Evolutionary conservation across 768 basidiomycete genomes (phyloP), one percentile per base, ranked within the genome.

Genomic region (Xerocomellus intermedius): DNA sequence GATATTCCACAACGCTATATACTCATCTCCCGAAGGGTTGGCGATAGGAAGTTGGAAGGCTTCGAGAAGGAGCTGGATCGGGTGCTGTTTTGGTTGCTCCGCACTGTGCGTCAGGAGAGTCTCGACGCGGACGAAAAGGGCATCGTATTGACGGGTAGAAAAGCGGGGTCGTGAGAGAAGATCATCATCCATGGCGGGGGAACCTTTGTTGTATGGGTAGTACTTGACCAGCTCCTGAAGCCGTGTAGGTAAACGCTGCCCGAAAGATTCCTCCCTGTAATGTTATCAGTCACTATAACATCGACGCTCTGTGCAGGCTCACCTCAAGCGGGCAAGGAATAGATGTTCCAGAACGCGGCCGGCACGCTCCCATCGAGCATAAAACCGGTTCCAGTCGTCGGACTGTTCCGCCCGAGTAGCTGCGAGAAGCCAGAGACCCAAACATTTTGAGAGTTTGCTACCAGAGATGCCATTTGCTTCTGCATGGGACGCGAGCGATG

Each of bases 321-420:
- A 89, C 90, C 91, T 80, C 52, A 91, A 82, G 52, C 81, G 77
- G 17, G 85, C 78, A 52, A 92, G 75, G 71, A 91, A 89, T 8
- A 92, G 54, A 71, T 92, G 90, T 61, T 91, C 91, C 47, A 91
- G 64, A 39, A 87, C 79, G 21, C 88, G 76, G 30, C 87, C 91
- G 9, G 82, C 79, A 28, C 77, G 75, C 60, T 92, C 87, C 91
- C 91, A 92, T 30, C 85, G 77, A 5, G 75, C 73, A 64, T 91
- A 92, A 65, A 91, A 90, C 9, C 75, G 66, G 13, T 68, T 53
- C 85, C 84, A 89, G 50, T 84, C 81, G 47, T 87, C 85, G 2
- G 72, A 76, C 10, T 73, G 71, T 41, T 79, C 76, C 4, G 75
- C 72, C 26, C 80, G 74, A 37, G 76, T 74, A 1, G 78, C 66